Evolutionary conservation across 805 yeast genomes (phyloP).

Genomic region (Candida lessepsii): DNA sequence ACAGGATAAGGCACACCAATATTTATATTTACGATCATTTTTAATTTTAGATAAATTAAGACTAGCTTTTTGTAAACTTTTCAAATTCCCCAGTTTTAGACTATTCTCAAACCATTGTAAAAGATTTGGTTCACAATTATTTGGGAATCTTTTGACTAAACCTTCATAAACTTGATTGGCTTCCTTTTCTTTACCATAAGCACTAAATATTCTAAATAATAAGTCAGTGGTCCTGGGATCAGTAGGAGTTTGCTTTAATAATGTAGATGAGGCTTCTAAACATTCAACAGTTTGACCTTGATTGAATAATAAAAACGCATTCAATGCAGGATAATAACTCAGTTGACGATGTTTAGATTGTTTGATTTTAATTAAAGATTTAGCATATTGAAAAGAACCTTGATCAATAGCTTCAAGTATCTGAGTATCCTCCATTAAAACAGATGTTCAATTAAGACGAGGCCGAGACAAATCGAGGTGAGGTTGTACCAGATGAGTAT

Average conservation of each 20-base stretch:
- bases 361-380: slow-evolving; percentile 46
- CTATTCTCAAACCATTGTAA: slow-evolving; percentile 59
- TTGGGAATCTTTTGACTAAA: slow-evolving; percentile 57
- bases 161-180: slow-evolving; percentile 53
- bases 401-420: slow-evolving; percentile 46
- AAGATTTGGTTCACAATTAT: slow-evolving; percentile 36
- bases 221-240: slow-evolving; percentile 54
- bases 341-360: slow-evolving; percentile 56
- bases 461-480: too few species aligned
- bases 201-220: slow-evolving; percentile 44
- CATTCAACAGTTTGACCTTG: slow-evolving; percentile 35
- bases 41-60: slow-evolving; percentile 36
- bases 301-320: slow-evolving; percentile 32
- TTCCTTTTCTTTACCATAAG: slow-evolving; percentile 34
- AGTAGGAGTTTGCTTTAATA: slow-evolving; percentile 43
- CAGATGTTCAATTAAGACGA: background rate
- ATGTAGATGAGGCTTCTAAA: slow-evolving; percentile 24
- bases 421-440: slow-evolving; percentile 13
- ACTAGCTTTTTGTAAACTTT: slow-evolving; percentile 53
- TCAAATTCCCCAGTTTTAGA: slow-evolving; percentile 45
- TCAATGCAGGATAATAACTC: slow-evolving; percentile 51
- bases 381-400: slow-evolving; percentile 56
- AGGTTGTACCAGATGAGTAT: too few species aligned
- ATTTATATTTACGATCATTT: slow-evolving; percentile 30
- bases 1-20: slow-evolving; percentile 60